These are phyloP conservation scores for Eruca vesicaria DNA, from an alignment of 441 rosid species.

Conservation along the genomic window DNA sequence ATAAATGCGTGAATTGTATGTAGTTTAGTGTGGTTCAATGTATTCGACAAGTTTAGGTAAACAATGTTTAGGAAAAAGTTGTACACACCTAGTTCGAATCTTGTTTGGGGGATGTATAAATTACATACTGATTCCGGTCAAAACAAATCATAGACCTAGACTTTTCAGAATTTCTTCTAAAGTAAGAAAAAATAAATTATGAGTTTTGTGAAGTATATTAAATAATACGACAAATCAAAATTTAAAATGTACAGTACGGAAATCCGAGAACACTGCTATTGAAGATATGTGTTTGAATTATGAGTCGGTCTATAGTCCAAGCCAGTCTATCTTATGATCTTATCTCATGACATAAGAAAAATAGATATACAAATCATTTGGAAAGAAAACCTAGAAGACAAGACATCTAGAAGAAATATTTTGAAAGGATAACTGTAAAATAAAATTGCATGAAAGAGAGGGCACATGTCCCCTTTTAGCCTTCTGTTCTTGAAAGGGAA, in stretches of 20 bases:
- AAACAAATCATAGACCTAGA: background rate
- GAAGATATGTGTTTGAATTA: slow-evolving; percentile 33
- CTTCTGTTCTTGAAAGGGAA: slow-evolving; percentile 38
- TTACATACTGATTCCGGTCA: too few relatives aligned
- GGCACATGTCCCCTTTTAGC: slow-evolving; percentile 41
- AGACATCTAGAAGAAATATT: too few relatives aligned
- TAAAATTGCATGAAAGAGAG: slow-evolving; percentile 34
- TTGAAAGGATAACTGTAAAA: slow-evolving; percentile 22
- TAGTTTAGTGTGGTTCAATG: too few relatives aligned
- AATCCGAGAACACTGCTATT: slow-evolving; percentile 29
- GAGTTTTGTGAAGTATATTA: background rate
- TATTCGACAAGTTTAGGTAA: too few relatives aligned
- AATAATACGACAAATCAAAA: slow-evolving; percentile 11
- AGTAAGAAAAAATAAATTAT: background rate
- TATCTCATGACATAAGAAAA: slow-evolving; percentile 20
- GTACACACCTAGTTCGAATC: too few relatives aligned
- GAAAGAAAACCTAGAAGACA: background rate
- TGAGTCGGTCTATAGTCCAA: slow-evolving; percentile 30
- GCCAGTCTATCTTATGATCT: slow-evolving; percentile 29
- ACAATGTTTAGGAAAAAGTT: too few relatives aligned
- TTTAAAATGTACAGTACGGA: background rate
- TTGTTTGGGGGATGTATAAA: too few relatives aligned
- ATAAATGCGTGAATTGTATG: too few relatives aligned
- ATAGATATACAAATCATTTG: slow-evolving; percentile 16
- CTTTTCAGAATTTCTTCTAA: background rate